Conservation (phyloP, 768 basidiomycete species). For the Lepiota venenata region DNA sequence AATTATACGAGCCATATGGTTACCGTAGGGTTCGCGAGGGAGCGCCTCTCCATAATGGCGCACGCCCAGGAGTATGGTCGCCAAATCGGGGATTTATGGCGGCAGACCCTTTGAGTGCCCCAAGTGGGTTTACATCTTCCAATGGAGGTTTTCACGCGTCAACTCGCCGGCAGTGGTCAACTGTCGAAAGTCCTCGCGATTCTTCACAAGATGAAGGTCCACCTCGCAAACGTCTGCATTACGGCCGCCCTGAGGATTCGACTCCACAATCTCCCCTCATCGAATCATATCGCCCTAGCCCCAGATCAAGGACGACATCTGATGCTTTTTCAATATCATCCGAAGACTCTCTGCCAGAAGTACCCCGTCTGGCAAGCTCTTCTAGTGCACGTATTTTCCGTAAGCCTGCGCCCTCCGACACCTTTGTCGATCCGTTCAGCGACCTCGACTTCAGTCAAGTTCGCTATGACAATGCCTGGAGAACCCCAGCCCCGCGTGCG, state of each 20-base stretch:
- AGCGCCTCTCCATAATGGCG: conserved; percentile 36
- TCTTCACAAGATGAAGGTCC: conserved; percentile 55
- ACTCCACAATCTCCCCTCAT: conserved; percentile 44
- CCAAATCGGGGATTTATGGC: conserved; percentile 28
- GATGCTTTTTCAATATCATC: conserved; percentile 50
- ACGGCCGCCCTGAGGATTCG: conserved; percentile 39
- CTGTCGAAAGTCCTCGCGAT: conserved; percentile 33
- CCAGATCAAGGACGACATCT: conserved; percentile 7
- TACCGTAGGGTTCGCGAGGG: conserved; percentile 38
- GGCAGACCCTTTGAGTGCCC: conserved; percentile 53
- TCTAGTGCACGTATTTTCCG: conserved; percentile 56
- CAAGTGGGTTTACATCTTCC: conserved; percentile 54
- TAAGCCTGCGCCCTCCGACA: conserved; percentile 30
- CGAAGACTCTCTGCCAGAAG: conserved; percentile 64
- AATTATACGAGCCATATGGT: conserved; percentile 35
- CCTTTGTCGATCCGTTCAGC: conserved; percentile 24
- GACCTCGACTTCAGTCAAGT: conserved; percentile 51
- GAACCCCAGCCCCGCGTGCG: conserved; percentile 41
- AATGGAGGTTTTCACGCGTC: conserved; percentile 46
- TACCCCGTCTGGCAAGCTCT: conserved; percentile 37
- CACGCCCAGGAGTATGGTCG: conserved; percentile 33
- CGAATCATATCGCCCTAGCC: conserved; percentile 2
- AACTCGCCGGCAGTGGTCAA: conserved; percentile 42
- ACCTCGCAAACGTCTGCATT: conserved; percentile 69
- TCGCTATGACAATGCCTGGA: conserved; percentile 60